Conservation (phyloP, 2,329 filamentous ascomycete genomes). For the Penicillium glabrum region DNA sequence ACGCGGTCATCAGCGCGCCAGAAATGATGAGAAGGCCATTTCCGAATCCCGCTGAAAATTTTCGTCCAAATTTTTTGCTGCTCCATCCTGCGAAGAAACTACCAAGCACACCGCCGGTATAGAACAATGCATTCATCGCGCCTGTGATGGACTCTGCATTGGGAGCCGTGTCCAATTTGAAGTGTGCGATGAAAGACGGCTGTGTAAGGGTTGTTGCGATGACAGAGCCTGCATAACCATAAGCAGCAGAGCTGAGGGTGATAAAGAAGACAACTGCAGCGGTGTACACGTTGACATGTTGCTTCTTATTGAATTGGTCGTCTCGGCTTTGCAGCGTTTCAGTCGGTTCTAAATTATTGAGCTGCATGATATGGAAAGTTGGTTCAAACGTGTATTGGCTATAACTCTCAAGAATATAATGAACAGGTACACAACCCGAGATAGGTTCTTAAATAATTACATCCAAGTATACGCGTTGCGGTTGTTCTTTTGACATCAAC, state of each 20-base stretch:
- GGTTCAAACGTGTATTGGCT: not conserved
- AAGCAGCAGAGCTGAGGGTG: not conserved
- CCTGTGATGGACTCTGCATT: not conserved
- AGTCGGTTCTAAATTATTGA: not conserved
- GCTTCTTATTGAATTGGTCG: not conserved
- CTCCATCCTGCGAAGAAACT: not conserved
- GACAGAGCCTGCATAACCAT: not conserved
- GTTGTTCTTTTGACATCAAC: not conserved
- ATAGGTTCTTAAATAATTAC: not conserved
- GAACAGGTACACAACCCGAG: not conserved
- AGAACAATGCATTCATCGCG: not conserved
- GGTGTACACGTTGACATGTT: not conserved
- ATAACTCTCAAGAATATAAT: not conserved
- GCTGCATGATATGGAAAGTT: not conserved
- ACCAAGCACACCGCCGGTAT: not conserved
- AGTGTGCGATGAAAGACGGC: not conserved
- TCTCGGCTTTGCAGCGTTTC: not conserved
- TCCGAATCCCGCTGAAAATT: constrained; percentile 22
- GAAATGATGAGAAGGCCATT: not conserved
- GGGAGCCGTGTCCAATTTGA: not conserved
- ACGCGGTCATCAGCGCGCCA: not conserved
- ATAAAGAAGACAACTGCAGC: not conserved
- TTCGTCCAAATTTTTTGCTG: not conserved
- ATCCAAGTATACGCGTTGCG: not conserved
- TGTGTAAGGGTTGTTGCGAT: not conserved